Evolutionary conservation across 2,329 filamentous ascomycete genomes (phyloP), one percentile per base, ranked within the genome.

Genomic region (Fusarium gaditjirri): DNA sequence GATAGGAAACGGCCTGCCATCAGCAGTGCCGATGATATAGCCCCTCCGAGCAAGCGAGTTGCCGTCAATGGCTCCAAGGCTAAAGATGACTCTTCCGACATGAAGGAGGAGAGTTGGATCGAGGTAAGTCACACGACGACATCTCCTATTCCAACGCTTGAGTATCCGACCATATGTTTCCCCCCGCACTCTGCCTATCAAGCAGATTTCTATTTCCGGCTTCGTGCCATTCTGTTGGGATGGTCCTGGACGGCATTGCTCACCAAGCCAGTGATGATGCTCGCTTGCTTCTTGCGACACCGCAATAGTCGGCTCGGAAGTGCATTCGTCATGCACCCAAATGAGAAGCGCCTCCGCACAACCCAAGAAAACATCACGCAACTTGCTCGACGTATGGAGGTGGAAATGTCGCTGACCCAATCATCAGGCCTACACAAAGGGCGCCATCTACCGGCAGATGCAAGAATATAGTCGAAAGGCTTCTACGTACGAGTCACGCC

Each of bases 371-470:
- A 66, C 42, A 64, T 59, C 53, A 68, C 70, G 73, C 72, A 75
- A 72, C 66, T 61, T 66, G n/a, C 47, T 73, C 72, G 71, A 70
- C 65, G 44, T 61, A 64, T 69, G 61, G 36, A 65, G 52, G 63
- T 66, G 65, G 55, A 70, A 59, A 64, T 69, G 61, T 71, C 73
- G 71, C 76, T 78, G 70, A 79, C 76, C 65, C 63, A 63, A 68
- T 64, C 66, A 69, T 69, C 75, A 83, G 81, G 72, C 79, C 59
- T 83, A 83, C 68, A 83, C 81, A 68, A 99, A 98, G 84, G 96
- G 97, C 85, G 96, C 96, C 72, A 97, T 99, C 80, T 92, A 93
- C 78, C 94, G 97, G 65, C 95, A 98, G 84, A 97, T 99, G 94
- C 93, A 94, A 80, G 96, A 98, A 83, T 98, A 97, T 83, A 97